These are phyloP conservation scores for Dactylellina cionopaga DNA, from an alignment of 2,329 filamentous ascomycete genomes.

Conservation along the genomic window DNA sequence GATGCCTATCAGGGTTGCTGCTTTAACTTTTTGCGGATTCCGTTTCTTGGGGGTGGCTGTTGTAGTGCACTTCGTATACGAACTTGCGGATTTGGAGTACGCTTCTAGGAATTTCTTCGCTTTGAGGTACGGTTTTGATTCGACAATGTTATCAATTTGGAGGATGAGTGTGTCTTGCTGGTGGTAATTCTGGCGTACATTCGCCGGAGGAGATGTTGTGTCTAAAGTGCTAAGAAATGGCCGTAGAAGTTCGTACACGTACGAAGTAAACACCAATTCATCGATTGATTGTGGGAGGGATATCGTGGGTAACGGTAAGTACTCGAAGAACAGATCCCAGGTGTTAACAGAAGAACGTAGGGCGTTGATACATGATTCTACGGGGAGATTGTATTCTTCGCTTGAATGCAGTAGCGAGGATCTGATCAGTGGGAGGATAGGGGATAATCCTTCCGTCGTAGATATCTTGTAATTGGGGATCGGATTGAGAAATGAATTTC, in stretches of 20 bases:
- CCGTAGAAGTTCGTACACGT: slow-evolving; percentile 31
- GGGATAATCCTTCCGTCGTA: slow-evolving; percentile 3
- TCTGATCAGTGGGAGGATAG: slow-evolving; percentile 17
- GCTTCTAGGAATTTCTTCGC: slow-evolving; percentile 38
- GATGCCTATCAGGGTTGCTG: slow-evolving; percentile 31
- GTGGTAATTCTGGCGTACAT: too few species aligned
- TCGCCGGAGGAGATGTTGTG: neutral
- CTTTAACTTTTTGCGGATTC: neutral
- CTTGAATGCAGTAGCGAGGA: neutral
- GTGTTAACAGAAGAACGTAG: neutral
- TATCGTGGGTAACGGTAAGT: neutral
- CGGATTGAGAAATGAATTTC: neutral
- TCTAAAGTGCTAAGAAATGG: slow-evolving; percentile 12
- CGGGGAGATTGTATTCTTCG: too few species aligned
- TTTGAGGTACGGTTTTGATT: slow-evolving; percentile 47
- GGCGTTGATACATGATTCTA: neutral
- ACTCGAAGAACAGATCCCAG: slow-evolving; percentile 18
- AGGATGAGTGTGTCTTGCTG: slow-evolving; percentile 20
- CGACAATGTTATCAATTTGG: slow-evolving; percentile 48
- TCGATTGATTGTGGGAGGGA: slow-evolving; percentile 21
- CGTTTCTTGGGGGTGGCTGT: neutral
- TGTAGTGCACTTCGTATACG: too few species aligned
- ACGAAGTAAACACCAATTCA: slow-evolving; percentile 31
- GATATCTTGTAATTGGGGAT: neutral
- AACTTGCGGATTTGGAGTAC: slow-evolving; percentile 11